Percentiles rank a stretch among this genome's conserved stretches.
Conservation (phyloP, 1,284 basidiomycete species). For the Ganoderma resinaceum region DNA sequence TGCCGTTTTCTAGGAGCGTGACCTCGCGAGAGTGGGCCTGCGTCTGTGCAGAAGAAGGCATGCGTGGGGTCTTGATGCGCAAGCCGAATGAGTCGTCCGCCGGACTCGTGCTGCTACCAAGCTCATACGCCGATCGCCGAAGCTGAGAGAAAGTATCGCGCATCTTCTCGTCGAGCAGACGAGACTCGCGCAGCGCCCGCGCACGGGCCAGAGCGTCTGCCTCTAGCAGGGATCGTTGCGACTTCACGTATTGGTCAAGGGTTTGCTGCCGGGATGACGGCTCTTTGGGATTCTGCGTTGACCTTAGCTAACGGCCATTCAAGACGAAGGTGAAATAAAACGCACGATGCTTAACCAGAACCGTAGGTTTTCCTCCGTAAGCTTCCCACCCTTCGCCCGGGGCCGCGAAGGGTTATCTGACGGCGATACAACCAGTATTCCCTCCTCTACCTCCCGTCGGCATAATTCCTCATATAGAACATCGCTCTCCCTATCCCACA, state of each 20-base stretch:
- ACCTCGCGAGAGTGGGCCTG: conserved; percentile 71
- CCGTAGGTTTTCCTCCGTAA: conserved; percentile 86
- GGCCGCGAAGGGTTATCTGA: conserved; percentile 61
- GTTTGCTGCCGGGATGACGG: conserved; percentile 79
- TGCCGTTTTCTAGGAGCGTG: conserved; percentile 83
- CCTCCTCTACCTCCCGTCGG: conserved; percentile 76
- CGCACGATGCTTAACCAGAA: conserved; percentile 88
- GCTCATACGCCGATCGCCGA: conserved; percentile 77
- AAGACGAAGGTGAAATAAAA: conserved; percentile 33
- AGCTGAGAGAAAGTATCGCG: conserved; percentile 80
- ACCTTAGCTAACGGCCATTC: conserved; percentile 17
- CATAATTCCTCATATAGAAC: conserved; percentile 82
- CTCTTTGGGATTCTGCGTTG: conserved; percentile 76
- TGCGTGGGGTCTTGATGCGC: conserved; percentile 69
- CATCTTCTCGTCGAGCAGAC: conserved; percentile 74
- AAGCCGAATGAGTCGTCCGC: conserved; percentile 65
- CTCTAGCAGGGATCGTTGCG: conserved; percentile 74
- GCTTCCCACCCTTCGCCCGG: conserved; percentile 67
- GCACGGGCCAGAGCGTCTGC: conserved; percentile 79
- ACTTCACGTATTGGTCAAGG: conserved; percentile 72
- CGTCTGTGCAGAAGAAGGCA: conserved; percentile 45
- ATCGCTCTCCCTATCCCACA: conserved; percentile 95
- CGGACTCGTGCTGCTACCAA: conserved; percentile 52
- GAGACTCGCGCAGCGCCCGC: conserved; percentile 78
- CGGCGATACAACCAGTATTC: conserved; percentile 52